Conservation (phyloP, 2,329 filamentous ascomycete genomes). For the Alternaria solani region DNA sequence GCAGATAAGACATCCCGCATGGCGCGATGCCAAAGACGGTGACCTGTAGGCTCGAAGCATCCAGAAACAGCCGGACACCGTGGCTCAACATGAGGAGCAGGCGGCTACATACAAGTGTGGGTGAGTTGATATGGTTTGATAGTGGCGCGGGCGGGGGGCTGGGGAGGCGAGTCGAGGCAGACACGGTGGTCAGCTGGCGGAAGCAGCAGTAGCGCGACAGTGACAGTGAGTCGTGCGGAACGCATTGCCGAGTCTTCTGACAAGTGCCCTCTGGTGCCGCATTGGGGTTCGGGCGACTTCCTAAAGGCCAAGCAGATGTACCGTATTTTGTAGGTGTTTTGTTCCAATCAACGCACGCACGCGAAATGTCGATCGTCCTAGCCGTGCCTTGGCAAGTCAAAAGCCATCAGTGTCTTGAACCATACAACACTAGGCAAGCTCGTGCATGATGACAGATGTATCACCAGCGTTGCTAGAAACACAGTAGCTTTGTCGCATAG, state of each 20-base stretch:
- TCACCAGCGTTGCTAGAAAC: background rate
- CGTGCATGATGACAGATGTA: background rate
- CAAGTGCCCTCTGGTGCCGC: background rate
- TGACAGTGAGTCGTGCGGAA: background rate
- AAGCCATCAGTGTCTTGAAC: background rate
- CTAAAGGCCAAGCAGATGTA: background rate
- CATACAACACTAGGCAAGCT: background rate
- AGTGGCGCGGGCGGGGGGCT: background rate
- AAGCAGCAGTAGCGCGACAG: background rate
- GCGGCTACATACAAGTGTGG: background rate
- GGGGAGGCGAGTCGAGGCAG: background rate
- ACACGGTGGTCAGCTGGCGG: background rate
- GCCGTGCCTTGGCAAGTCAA: background rate
- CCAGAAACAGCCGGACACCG: background rate
- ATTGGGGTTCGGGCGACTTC: background rate
- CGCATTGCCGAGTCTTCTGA: background rate
- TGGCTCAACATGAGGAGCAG: background rate
- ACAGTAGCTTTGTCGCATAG: conserved; percentile 2
- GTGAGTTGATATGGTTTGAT: background rate
- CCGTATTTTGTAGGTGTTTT: background rate
- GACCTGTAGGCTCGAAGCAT: background rate
- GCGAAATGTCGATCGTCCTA: background rate
- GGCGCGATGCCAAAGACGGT: background rate
- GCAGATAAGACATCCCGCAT: background rate
- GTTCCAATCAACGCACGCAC: background rate